phyloP scores from a whole-genome alignment of 352 stramenopile genomes.

The Pythium aquatile region DNA sequence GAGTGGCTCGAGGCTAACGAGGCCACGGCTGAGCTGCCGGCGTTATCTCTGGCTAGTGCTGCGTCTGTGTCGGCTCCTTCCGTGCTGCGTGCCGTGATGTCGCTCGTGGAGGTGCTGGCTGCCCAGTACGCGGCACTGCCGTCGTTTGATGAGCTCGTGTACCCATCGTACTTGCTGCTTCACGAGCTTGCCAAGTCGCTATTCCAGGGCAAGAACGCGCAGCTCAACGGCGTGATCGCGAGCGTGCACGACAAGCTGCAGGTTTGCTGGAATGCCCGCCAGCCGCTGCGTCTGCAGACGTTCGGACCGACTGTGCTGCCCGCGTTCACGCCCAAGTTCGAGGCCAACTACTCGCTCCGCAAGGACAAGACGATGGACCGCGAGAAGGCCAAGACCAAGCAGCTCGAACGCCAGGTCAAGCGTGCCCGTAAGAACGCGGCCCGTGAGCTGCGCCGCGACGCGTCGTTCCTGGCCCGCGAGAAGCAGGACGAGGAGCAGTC shows the following conservation, averaged over 20 bases:
- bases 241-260: slow-evolving; percentile 46
- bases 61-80: slow-evolving; percentile 44
- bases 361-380: slow-evolving; percentile 89
- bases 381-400: slow-evolving; percentile 85
- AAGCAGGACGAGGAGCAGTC: slow-evolving; percentile 87
- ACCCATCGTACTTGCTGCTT: slow-evolving; percentile 66
- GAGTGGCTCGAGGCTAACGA: slow-evolving; percentile 32
- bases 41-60: slow-evolving; percentile 37
- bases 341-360: slow-evolving; percentile 90
- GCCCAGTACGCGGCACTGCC: slow-evolving; percentile 60
- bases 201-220: slow-evolving; percentile 27
- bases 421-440: slow-evolving; percentile 95
- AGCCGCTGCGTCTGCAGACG: slow-evolving; percentile 74
- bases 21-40: slow-evolving; percentile 30
- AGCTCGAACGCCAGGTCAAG: slow-evolving; percentile 95
- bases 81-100: slow-evolving; percentile 48
- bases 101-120: slow-evolving; percentile 41
- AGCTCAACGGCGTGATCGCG: slow-evolving; percentile 50
- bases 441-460: slow-evolving; percentile 93
- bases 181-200: slow-evolving; percentile 51
- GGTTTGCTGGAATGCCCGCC: slow-evolving; percentile 42
- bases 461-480: slow-evolving; percentile 92
- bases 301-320: slow-evolving; percentile 67
- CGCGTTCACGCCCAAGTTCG: slow-evolving; percentile 88
- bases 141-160: slow-evolving; percentile 77